A percentile compares a stretch with the other conserved stretches of the same genome.
Evolutionary conservation across 495 filamentous ascomycete genomes (phyloP).

Genomic region (Staphylotrichum longicolle): DNA sequence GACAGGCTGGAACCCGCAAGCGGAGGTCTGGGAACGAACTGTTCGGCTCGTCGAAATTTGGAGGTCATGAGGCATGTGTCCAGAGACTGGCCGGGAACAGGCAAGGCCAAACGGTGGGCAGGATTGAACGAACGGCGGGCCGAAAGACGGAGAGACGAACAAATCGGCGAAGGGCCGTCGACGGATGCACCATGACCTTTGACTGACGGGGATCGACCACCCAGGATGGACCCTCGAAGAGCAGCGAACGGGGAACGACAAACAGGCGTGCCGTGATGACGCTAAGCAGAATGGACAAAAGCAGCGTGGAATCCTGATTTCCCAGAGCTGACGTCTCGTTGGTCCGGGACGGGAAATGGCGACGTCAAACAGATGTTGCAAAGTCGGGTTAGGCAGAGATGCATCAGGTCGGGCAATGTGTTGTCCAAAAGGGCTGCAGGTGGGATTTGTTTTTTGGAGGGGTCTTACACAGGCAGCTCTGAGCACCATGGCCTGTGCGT

Average conservation of each 20-base stretch:
- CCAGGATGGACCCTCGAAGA: conserved; percentile 1
- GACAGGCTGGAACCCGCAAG: conserved; percentile 28
- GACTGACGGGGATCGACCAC: conserved; percentile 18
- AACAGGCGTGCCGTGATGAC: conserved; percentile 41
- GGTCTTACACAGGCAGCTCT: conserved; percentile 16
- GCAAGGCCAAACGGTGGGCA: conserved; percentile 18
- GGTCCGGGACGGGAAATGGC: conserved; percentile 28
- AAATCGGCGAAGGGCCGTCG: conserved; percentile 13
- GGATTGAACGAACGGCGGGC: conserved; percentile 21
- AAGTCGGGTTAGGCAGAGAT: conserved; percentile 53
- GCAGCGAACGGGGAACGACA: conserved; percentile 8
- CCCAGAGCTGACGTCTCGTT: conserved; percentile 29
- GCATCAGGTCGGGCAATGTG: conserved; percentile 49
- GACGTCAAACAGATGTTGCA: conserved; percentile 38
- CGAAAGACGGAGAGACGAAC: conserved; percentile 16
- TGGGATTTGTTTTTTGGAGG: conserved; percentile 32
- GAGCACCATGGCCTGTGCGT: conserved; percentile 19
- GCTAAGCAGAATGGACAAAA: conserved; percentile 43
- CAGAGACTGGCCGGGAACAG: conserved; percentile 14
- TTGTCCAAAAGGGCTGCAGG: conserved; percentile 38
- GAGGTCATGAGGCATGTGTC: conserved; percentile 31
- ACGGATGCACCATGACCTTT: conserved; percentile 23
- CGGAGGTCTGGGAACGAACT: conserved; percentile 23
- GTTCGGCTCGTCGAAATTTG: conserved; percentile 16
- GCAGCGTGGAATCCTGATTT: conserved; percentile 37